These are phyloP conservation scores for Prillingera fragicola DNA, from an alignment of 1,284 basidiomycete species.

Conservation along the genomic window DNA sequence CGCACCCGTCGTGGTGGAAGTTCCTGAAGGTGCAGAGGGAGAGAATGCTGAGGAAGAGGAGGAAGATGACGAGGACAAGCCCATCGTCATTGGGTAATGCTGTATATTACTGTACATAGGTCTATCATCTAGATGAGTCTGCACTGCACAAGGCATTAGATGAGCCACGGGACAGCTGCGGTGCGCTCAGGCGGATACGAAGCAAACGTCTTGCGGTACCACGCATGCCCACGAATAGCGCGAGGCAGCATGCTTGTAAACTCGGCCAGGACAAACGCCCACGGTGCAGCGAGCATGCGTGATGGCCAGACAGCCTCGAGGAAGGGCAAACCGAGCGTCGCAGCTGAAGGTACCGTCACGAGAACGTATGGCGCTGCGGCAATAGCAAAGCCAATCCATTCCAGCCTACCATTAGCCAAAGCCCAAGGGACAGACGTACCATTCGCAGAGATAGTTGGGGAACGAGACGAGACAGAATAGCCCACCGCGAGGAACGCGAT, in stretches of 20 bases:
- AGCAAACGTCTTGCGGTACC: constrained; percentile 70
- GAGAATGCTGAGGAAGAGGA: no score
- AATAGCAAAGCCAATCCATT: constrained; percentile 74
- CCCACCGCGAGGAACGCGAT: constrained; percentile 75
- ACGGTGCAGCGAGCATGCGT: constrained; percentile 57
- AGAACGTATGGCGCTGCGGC: constrained; percentile 47
- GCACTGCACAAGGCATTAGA: constrained; percentile 43
- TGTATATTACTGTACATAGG: no score
- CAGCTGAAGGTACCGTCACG: constrained; percentile 13
- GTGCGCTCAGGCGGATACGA: constrained; percentile 62
- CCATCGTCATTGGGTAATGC: no score
- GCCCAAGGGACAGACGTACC: constrained; percentile 31
- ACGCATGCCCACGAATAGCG: constrained; percentile 69
- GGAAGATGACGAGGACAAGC: no score
- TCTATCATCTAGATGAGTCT: no score
- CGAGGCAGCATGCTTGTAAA: constrained; percentile 69
- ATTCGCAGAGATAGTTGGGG: constrained; percentile 90
- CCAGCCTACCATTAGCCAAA: constrained; percentile 53
- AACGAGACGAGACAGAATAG: constrained; percentile 77
- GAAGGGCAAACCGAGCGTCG: not conserved
- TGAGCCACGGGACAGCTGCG: constrained; percentile 61
- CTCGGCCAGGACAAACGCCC: constrained; percentile 68
- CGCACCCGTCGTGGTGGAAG: constrained; percentile 44
- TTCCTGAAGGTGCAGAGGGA: constrained; percentile 12
- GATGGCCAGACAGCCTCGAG: constrained; percentile 19